Conservation (phyloP, 805 yeast species). For the Lachancea sp. region DNA sequence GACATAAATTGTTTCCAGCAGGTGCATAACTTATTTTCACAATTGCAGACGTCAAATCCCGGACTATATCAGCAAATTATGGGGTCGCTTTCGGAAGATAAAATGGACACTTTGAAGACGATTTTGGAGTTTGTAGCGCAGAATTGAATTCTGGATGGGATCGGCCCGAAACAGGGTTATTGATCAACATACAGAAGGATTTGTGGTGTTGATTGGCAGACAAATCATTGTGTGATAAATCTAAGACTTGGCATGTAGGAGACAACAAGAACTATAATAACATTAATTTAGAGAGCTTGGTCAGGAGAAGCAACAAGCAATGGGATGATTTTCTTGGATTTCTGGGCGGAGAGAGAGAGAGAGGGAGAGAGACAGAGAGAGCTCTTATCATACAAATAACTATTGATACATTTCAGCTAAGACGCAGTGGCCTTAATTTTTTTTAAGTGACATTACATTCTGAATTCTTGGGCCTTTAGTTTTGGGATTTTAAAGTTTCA, state of each 20-base stretch:
- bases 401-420: background rate
- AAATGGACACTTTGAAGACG: conserved; percentile 25
- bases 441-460: too few relatives aligned
- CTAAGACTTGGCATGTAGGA: background rate
- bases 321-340: too few relatives aligned
- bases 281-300: too few relatives aligned
- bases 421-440: background rate
- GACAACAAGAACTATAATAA: background rate
- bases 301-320: too few relatives aligned
- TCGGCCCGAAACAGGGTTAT: too few relatives aligned
- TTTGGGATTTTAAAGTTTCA: background rate
- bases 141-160: conserved; percentile 10
- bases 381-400: conserved; percentile 1
- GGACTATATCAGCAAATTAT: conserved; percentile 38
- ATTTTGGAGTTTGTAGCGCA: conserved; percentile 31
- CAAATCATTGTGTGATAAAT: background rate
- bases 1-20: conserved; percentile 60
- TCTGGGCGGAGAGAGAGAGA: too few relatives aligned
- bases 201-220: background rate
- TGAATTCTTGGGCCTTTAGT: background rate
- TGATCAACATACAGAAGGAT: too few relatives aligned
- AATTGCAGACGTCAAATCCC: conserved; percentile 42
- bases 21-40: conserved; percentile 49
- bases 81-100: conserved; percentile 27
- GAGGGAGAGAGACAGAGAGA: too few relatives aligned